These are phyloP conservation scores for Cyclaneusma minus DNA, from an alignment of 2,329 filamentous ascomycete genomes.

Conservation along the genomic window DNA sequence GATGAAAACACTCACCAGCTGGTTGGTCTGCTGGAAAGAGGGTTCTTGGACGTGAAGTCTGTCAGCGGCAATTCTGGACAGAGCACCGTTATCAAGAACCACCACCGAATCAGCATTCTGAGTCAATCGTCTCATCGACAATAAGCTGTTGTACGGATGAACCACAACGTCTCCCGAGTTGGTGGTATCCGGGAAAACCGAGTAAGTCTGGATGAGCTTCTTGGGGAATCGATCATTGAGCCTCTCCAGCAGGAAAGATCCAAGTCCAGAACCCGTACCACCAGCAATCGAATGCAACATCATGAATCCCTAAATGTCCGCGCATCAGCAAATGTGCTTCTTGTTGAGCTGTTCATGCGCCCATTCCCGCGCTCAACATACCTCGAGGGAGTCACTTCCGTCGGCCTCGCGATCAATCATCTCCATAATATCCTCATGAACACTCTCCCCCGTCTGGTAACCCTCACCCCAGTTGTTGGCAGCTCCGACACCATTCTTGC, in stretches of 20 bases:
- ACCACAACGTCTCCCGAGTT: constrained; percentile 84
- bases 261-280: constrained; percentile 89
- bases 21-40: constrained; percentile 94
- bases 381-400: constrained; percentile 91
- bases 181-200: constrained; percentile 89
- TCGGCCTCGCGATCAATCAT: constrained; percentile 99
- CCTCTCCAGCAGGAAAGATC: constrained; percentile 84
- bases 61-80: constrained; percentile 88
- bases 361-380: constrained; percentile 21
- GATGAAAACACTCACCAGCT: constrained; percentile 44
- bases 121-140: constrained; percentile 79
- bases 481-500: constrained; percentile 83
- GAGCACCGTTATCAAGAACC: constrained; percentile 87
- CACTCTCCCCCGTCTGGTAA: constrained; percentile 79
- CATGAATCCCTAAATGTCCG: constrained; percentile 68
- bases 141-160: constrained; percentile 92
- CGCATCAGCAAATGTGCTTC: constrained; percentile 3
- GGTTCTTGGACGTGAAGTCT: constrained; percentile 88
- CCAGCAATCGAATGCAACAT: constrained; percentile 95
- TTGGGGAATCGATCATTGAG: constrained; percentile 97
- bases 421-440: constrained; percentile 95
- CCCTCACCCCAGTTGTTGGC: constrained; percentile 98
- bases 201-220: constrained; percentile 98
- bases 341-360: no score
- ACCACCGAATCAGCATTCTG: constrained; percentile 97